Conservation (phyloP, 2,329 filamentous ascomycete species). For the Dryadomyces sulphureus region DNA sequence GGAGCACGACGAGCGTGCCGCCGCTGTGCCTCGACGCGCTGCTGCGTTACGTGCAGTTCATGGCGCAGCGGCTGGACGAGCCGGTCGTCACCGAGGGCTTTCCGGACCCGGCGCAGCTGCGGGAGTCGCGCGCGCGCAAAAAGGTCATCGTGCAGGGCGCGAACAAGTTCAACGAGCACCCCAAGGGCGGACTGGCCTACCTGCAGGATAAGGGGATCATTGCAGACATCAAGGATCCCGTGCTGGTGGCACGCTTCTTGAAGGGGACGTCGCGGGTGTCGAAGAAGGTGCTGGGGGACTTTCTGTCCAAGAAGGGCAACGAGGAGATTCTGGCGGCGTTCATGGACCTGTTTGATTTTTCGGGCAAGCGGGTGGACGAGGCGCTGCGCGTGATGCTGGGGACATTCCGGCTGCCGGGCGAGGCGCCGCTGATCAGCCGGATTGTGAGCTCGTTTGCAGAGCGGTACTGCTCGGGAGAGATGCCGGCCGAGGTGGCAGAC, state of each 20-base stretch:
- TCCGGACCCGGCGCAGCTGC: conserved; percentile 49
- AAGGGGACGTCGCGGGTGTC: conserved; percentile 78
- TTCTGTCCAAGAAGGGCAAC: conserved; percentile 79
- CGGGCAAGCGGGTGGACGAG: conserved; percentile 75
- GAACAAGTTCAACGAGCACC: conserved; percentile 87
- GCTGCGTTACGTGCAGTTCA: conserved; percentile 79
- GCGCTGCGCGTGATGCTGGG: conserved; percentile 77
- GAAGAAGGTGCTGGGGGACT: conserved; percentile 85
- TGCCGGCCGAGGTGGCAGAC: conserved; percentile 62
- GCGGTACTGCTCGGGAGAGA: conserved; percentile 59
- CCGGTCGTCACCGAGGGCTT: conserved; percentile 47
- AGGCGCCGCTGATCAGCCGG: conserved; percentile 82
- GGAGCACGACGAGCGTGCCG: conserved; percentile 97
- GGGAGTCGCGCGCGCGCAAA: conserved; percentile 64
- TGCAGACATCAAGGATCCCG: conserved; percentile 54
- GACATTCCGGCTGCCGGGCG: conserved; percentile 84
- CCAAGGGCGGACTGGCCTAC: conserved; percentile 77
- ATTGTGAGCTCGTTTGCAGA: conserved; percentile 81
- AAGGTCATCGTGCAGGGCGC: conserved; percentile 79
- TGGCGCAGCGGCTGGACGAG: conserved; percentile 73
- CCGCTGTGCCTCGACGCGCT: conserved; percentile 87
- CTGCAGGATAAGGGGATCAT: conserved; percentile 79
- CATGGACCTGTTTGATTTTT: conserved; percentile 77
- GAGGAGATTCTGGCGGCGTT: conserved; percentile 75
- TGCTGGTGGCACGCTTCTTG: conserved; percentile 72